These are phyloP conservation scores for Botrytis paeoniae DNA, from an alignment of 2,329 filamentous ascomycete species.

Conservation along the genomic window DNA sequence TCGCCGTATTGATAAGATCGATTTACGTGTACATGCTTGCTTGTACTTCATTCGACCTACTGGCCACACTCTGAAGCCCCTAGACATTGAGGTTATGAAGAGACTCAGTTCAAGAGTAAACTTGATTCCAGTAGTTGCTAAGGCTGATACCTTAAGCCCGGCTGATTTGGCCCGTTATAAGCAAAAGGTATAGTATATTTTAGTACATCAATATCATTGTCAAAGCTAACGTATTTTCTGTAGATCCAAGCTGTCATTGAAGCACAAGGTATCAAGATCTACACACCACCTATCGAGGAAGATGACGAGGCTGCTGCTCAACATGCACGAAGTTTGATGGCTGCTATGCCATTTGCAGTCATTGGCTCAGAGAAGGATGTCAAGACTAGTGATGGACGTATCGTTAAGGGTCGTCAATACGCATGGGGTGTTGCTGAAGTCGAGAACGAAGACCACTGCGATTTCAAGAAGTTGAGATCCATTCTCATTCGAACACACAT, in stretches of 20 bases:
- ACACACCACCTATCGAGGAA: constrained; percentile 95
- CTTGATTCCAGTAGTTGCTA: constrained; percentile 96
- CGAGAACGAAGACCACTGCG: constrained; percentile 99
- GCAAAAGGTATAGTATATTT: constrained; percentile 66
- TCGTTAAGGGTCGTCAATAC: constrained; percentile 98
- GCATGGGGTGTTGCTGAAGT: constrained; percentile 99
- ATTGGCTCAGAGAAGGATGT: constrained; percentile 99
- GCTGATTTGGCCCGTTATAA: constrained; percentile 91
- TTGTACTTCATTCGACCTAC: constrained; percentile 99
- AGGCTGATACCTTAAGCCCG: constrained; percentile 96
- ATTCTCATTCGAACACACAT: constrained; percentile 99
- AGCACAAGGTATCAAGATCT: constrained; percentile 99
- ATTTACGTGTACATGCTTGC: constrained; percentile 96
- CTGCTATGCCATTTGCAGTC: constrained; percentile 97
- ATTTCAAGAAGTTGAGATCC: constrained; percentile 99
- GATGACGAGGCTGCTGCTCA: constrained; percentile 95
- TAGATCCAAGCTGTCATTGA: constrained; percentile 94
- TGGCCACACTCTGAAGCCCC: constrained; percentile 95
- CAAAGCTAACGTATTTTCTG: constrained; percentile 33
- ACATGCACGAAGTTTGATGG: constrained; percentile 91
- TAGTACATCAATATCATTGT: neutral
- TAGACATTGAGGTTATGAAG: constrained; percentile 99
- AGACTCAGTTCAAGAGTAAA: constrained; percentile 96
- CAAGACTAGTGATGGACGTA: constrained; percentile 90
- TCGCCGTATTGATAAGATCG: constrained; percentile 96